A percentile compares a stretch with the other conserved stretches of the same genome.
Evolutionary conservation across 345 rosid species (phyloP).

Genomic region (Hypericum androsaemum): DNA sequence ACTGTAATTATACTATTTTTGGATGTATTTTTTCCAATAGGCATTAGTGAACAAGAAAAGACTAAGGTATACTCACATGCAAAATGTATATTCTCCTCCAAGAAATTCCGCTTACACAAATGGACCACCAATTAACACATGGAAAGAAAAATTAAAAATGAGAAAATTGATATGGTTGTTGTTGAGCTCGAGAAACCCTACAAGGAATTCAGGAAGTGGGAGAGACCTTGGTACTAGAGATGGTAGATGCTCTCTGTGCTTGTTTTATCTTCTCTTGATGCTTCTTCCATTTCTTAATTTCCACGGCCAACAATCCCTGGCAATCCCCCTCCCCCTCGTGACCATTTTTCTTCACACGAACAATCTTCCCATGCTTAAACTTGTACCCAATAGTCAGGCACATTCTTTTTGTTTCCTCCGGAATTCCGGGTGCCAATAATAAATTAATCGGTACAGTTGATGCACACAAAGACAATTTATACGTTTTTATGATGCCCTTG

Average conservation of each 20-base stretch:
- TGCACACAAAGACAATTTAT: conserved; percentile 10
- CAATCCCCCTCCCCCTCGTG: conserved; percentile 16
- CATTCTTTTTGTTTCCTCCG: conserved; percentile 17
- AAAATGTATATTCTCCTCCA: too few relatives aligned
- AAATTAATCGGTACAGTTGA: background rate
- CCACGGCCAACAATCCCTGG: conserved; percentile 30
- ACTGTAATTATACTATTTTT: too few relatives aligned
- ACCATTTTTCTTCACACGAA: conserved; percentile 8
- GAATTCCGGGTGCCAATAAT: background rate
- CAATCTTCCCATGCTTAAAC: conserved; percentile 25
- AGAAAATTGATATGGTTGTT: too few relatives aligned
- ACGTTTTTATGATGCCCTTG: too few relatives aligned
- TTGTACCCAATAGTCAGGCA: conserved; percentile 33
- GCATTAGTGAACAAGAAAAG: too few relatives aligned
- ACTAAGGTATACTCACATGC: too few relatives aligned
- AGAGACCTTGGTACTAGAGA: background rate
- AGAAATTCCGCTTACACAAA: too few relatives aligned
- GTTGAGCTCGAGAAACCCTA: background rate
- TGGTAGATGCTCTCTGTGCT: conserved; percentile 11
- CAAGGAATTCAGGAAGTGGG: background rate
- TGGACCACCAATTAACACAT: too few relatives aligned
- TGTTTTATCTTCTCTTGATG: conserved; percentile 20
- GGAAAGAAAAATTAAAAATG: too few relatives aligned
- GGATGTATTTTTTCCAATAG: too few relatives aligned
- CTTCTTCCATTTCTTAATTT: conserved; percentile 38